phyloP scores from a whole-genome alignment of 768 basidiomycete genomes.

The Termitomyces sp. region DNA sequence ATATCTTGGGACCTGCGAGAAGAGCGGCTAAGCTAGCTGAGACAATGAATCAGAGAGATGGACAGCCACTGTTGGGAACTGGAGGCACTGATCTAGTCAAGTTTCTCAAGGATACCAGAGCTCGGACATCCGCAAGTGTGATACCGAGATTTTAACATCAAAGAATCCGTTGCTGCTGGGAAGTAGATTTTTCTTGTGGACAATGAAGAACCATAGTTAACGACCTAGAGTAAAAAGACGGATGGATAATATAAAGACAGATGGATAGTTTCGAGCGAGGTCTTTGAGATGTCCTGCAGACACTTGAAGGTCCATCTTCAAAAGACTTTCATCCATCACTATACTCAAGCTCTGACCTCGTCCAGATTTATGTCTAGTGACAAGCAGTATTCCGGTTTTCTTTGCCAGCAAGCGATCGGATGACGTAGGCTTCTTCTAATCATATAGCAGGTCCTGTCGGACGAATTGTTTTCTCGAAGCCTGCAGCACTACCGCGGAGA shows the following conservation, averaged over 20 bases:
- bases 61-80: constrained; percentile 49
- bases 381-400: too few relatives aligned
- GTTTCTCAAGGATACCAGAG: constrained; percentile 70
- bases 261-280: not conserved
- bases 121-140: constrained; percentile 51
- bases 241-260: too few relatives aligned
- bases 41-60: constrained; percentile 18
- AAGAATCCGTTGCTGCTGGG: not conserved
- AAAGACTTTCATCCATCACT: not conserved
- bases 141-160: not conserved
- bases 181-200: not conserved
- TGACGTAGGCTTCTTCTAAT: not conserved
- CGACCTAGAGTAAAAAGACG: not conserved
- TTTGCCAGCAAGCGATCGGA: too few relatives aligned
- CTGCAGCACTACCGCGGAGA: not conserved
- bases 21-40: constrained; percentile 21
- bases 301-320: not conserved
- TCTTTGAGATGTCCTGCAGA: not conserved
- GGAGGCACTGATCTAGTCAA: constrained; percentile 76
- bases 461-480: not conserved
- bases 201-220: not conserved
- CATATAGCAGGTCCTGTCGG: not conserved
- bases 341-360: not conserved
- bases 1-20: constrained; percentile 70
- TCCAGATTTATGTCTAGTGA: not conserved